Conservation (phyloP, 1,284 basidiomycete genomes). For the Neolentinus lepideus region DNA sequence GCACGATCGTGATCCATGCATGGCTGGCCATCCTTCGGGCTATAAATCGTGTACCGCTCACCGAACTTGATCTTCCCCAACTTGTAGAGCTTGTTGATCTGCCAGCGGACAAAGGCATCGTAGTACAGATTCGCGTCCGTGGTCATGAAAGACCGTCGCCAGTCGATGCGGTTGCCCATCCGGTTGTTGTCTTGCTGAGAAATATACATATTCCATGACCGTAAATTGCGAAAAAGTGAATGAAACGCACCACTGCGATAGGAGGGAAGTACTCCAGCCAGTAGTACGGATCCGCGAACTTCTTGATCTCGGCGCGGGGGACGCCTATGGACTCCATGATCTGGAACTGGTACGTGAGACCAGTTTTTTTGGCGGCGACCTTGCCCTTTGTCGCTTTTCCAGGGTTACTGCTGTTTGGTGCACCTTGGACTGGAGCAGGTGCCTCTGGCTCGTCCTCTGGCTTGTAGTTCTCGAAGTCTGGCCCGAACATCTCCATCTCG, state of each 20-base stretch:
- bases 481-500: conserved; percentile 95
- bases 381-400: conserved; percentile 97
- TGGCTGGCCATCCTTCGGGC: conserved; percentile 98
- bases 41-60: conserved; percentile 98
- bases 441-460: conserved; percentile 39
- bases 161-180: conserved; percentile 94
- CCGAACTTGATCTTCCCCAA: conserved; percentile 95
- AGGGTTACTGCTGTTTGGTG: conserved; percentile 28
- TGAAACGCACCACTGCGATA: conserved; percentile 69
- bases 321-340: conserved; percentile 95
- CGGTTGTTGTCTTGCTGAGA: conserved; percentile 72
- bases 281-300: conserved; percentile 89
- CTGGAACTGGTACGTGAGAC: conserved; percentile 97
- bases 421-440: conserved; percentile 20
- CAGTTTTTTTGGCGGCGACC: conserved; percentile 88
- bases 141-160: conserved; percentile 93
- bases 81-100: conserved; percentile 88
- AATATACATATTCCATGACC: conserved; percentile 1
- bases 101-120: conserved; percentile 97
- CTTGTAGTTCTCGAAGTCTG: conserved; percentile 75
- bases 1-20: conserved; percentile 99
- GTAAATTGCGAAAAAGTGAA: conserved; percentile 4
- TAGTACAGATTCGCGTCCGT: conserved; percentile 97
- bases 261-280: conserved; percentile 98
- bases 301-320: conserved; percentile 85